Base-by-base conservation (phyloP, 2,329 filamentous ascomycete genomes). In the Chrysoporthe austroafricana region DNA sequence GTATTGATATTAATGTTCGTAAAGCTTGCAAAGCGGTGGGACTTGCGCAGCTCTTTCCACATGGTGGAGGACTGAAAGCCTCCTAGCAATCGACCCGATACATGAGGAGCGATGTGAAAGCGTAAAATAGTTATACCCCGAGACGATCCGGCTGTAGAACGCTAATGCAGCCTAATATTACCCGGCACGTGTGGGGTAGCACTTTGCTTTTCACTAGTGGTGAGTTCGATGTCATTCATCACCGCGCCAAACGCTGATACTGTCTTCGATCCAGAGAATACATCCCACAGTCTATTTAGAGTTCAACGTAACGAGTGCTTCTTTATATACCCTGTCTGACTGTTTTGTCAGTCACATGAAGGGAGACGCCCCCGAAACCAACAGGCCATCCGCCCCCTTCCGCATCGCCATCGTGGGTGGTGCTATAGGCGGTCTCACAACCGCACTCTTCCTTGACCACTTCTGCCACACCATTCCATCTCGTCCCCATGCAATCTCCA, bases 401-500 rank as follows among this genome's bases (percentile, higher is more conserved):
- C 64, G 64, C 48, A 58, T 69, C 42, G 67, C 67, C 46, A 67
- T 69, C 13, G 61, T 69, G 1, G 67, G 67, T 39, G 67, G 63
- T 9, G 67, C 63, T 6, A 69, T 69, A 50, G 67, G 67, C 34
- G 67, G 67, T 4, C 64, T 69, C 46, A 61, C 64, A 16, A 50
- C 56, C 16, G 66, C 62, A 9, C 62, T 68, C 36, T 65, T 68
- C 18, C 66, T 68, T 2, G 66, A 68, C 34, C 62, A 68, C n/a
- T 68, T 68, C 42, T 62, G 59, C 42, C 66, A 62, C 18, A 43
- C 36, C 16, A 9, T 26, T 39, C 39, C 21, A 5, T 5, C 57
- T 0, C 6, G 42, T 3, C 26, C 56, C 4, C 62, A 54, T 16
- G 9, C 36, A 7, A 58, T 69, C 39, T 59, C 52, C 13, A 61